Evolutionary conservation across 768 basidiomycete species (phyloP).

Genomic region (Aureoboletus auriporus): DNA sequence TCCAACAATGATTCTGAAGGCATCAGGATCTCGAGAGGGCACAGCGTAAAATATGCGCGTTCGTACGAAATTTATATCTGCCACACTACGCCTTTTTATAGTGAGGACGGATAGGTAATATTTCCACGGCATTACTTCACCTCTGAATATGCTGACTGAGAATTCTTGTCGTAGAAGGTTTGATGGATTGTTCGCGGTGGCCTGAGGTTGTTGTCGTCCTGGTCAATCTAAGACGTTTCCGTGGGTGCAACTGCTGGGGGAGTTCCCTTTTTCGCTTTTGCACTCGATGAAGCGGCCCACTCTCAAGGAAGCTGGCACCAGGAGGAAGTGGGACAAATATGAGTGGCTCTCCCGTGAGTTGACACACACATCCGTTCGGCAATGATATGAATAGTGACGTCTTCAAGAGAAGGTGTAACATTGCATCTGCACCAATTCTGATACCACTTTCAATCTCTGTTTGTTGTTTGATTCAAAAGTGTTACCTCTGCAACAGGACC

Average conservation of each 20-base stretch:
- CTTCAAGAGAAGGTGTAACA: constrained; percentile 74
- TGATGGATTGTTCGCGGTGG: constrained; percentile 1
- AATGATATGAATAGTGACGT: constrained; percentile 73
- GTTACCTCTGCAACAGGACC: constrained; percentile 54
- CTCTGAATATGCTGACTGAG: constrained; percentile 16
- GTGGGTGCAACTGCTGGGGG: constrained; percentile 12
- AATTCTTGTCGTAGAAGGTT: constrained; percentile 2
- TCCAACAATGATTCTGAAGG: constrained; percentile 53
- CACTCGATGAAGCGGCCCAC: constrained; percentile 1
- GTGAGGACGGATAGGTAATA: constrained; percentile 1
- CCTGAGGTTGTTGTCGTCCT: background rate
- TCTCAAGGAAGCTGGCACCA: constrained; percentile 8
- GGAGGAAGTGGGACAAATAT: constrained; percentile 36
- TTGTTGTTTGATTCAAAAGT: background rate
- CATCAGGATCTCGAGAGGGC: constrained; percentile 49
- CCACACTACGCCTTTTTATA: constrained; percentile 38
- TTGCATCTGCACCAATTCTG: constrained; percentile 74
- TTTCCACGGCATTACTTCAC: constrained; percentile 2
- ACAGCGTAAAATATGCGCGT: constrained; percentile 65
- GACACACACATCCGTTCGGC: constrained; percentile 81
- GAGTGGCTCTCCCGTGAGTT: constrained; percentile 74
- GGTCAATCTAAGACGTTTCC: constrained; percentile 26
- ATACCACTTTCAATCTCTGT: background rate
- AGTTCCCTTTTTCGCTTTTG: constrained; percentile 23
- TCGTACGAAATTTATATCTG: constrained; percentile 51